A percentile compares a stretch with the other conserved stretches of the same genome.
Conservation (phyloP, 129 eudicot species). For the Escallonia herrerae region DNA sequence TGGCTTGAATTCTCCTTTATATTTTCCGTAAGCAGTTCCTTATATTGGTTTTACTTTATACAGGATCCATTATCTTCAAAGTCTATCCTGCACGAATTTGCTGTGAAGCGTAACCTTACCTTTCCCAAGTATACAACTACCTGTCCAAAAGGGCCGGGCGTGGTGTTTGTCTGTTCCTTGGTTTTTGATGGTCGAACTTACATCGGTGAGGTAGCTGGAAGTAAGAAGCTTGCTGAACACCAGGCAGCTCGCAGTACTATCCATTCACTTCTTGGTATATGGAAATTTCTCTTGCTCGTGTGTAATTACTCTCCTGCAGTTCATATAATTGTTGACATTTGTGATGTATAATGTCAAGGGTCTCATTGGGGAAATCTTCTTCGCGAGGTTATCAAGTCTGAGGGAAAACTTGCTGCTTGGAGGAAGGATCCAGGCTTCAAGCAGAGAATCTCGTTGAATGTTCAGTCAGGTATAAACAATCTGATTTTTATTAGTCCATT, state of each 20-base stretch:
- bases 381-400: neutral
- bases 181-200: slow-evolving; percentile 3
- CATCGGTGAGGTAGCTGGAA: slow-evolving; percentile 10
- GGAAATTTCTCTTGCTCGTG: too few species aligned
- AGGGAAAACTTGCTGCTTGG: neutral
- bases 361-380: neutral
- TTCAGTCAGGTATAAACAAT: too few species aligned
- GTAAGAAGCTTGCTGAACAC: slow-evolving; percentile 9
- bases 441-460: too few species aligned
- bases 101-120: slow-evolving; percentile 1
- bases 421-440: too few species aligned
- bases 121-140: slow-evolving; percentile 5
- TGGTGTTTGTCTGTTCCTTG: slow-evolving; percentile 1
- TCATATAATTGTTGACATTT: too few species aligned
- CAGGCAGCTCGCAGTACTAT: slow-evolving; percentile 6
- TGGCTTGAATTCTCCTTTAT: too few species aligned
- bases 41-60: too few species aligned
- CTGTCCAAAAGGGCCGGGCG: neutral
- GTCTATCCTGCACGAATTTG: slow-evolving; percentile 10
- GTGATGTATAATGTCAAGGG: neutral
- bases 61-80: neutral
- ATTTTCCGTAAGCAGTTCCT: too few species aligned
- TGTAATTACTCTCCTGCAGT: too few species aligned
- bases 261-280: slow-evolving; percentile 5
- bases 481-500: too few species aligned